phyloP scores from a whole-genome alignment of 805 yeast genomes.

The Kluyveromyces nonfermentans region DNA sequence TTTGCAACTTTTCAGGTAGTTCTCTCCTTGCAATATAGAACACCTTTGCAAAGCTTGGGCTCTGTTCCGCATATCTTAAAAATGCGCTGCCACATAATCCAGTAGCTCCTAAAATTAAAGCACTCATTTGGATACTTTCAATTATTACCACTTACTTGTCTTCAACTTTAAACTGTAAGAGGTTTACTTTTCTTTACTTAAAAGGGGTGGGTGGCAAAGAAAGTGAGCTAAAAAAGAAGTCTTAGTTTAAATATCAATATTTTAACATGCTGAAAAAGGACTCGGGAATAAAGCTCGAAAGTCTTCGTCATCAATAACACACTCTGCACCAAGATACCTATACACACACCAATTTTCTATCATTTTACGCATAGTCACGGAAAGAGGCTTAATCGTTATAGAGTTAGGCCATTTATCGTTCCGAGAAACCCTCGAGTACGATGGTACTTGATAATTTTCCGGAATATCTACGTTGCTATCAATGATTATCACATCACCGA shows the following conservation, averaged over 20 bases:
- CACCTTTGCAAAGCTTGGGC: conserved; percentile 32
- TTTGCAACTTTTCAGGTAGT: conserved; percentile 20
- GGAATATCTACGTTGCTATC: conserved; percentile 6
- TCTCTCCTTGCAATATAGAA: conserved; percentile 45
- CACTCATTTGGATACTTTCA: conserved; percentile 10
- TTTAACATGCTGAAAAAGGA: not conserved
- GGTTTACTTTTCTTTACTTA: not conserved
- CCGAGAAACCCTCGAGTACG: conserved; percentile 5
- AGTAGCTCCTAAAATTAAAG: conserved; percentile 58
- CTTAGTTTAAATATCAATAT: no score
- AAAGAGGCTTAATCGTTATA: conserved; percentile 2
- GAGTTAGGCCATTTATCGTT: conserved; percentile 1
- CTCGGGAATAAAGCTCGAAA: not conserved
- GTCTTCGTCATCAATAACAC: not conserved
- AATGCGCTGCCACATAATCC: conserved; percentile 65
- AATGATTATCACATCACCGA: conserved; percentile 8
- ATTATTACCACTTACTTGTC: no score
- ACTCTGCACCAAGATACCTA: conserved; percentile 4
- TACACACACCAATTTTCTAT: conserved; percentile 7
- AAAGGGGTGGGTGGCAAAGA: not conserved
- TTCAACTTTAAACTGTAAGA: no score
- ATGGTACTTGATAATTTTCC: conserved; percentile 7
- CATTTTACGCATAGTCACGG: conserved; percentile 2
- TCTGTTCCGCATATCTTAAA: conserved; percentile 35
- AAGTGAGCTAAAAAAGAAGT: no score